These are phyloP conservation scores for Hippophae tibetana DNA, from an alignment of 306 rosid species.

Conservation along the genomic window DNA sequence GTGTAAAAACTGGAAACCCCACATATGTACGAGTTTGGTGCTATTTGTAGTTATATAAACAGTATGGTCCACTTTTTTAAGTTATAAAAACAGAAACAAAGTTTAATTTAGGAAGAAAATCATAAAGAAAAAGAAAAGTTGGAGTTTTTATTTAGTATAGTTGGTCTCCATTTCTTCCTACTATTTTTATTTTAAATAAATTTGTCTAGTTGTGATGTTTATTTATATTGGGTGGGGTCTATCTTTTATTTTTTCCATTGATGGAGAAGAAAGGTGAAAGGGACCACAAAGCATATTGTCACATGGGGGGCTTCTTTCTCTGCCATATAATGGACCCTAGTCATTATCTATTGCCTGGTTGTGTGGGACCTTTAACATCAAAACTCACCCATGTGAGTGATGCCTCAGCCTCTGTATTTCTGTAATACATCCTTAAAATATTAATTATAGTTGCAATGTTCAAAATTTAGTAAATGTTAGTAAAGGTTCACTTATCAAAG, in stretches of 20 bases:
- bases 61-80: background rate
- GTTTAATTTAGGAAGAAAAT: slow-evolving; percentile 32
- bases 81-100: slow-evolving; percentile 26
- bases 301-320: slow-evolving; percentile 66
- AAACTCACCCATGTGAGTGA: slow-evolving; percentile 60
- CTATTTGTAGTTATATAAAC: slow-evolving; percentile 26
- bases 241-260: slow-evolving; percentile 25
- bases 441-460: too few relatives aligned
- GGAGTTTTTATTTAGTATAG: slow-evolving; percentile 17
- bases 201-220: slow-evolving; percentile 19
- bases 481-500: too few relatives aligned
- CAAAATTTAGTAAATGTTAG: too few relatives aligned
- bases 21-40: slow-evolving; percentile 7
- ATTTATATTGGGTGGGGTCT: slow-evolving; percentile 23
- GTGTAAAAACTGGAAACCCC: slow-evolving; percentile 19
- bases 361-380: slow-evolving; percentile 43
- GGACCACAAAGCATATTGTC: slow-evolving; percentile 37
- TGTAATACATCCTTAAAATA: background rate
- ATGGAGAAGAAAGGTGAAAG: slow-evolving; percentile 10
- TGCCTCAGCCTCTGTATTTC: slow-evolving; percentile 19
- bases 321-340: slow-evolving; percentile 24
- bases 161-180: background rate
- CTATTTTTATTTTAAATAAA: slow-evolving; percentile 17
- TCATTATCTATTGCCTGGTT: slow-evolving; percentile 46
- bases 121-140: slow-evolving; percentile 3